Conservation (phyloP, 2,329 filamentous ascomycete genomes). For the Bisporella sp. region DNA sequence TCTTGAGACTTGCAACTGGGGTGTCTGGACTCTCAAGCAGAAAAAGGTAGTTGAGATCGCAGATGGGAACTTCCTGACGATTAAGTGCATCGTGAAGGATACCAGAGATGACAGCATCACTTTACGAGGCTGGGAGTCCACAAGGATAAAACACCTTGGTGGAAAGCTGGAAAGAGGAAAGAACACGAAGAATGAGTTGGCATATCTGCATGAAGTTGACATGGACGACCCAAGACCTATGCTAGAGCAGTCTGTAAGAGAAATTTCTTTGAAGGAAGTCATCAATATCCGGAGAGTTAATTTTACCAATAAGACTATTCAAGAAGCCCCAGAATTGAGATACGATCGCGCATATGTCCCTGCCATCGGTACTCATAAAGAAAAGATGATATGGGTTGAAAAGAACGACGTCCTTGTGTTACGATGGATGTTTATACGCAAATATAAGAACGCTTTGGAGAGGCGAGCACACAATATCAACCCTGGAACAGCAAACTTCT, state of each 20-base stretch:
- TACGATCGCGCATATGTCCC: constrained; percentile 4
- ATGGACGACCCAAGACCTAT: constrained; percentile 25
- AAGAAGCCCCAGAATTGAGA: constrained; percentile 13
- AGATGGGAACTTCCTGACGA: constrained; percentile 30
- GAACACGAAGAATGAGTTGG: constrained; percentile 35
- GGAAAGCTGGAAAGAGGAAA: constrained; percentile 26
- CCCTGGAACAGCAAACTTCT: background rate
- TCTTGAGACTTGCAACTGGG: constrained; percentile 23
- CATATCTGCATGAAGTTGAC: constrained; percentile 32
- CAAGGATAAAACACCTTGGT: constrained; percentile 26
- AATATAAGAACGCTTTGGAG: background rate
- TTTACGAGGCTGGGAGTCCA: constrained; percentile 35
- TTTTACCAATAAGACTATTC: constrained; percentile 48
- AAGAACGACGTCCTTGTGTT: constrained; percentile 4
- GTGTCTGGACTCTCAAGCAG: background rate
- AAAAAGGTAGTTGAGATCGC: constrained; percentile 14
- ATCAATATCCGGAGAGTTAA: constrained; percentile 35
- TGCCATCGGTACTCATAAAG: background rate
- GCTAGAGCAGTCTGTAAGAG: constrained; percentile 32
- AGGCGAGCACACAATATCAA: background rate
- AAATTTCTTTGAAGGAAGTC: constrained; percentile 34
- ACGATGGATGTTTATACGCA: constrained; percentile 2
- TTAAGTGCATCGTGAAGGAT: constrained; percentile 29
- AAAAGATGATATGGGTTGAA: background rate
- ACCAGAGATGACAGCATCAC: constrained; percentile 18